phyloP scores from a whole-genome alignment of 352 stramenopile genomes.

The Pythium periplocum region DNA sequence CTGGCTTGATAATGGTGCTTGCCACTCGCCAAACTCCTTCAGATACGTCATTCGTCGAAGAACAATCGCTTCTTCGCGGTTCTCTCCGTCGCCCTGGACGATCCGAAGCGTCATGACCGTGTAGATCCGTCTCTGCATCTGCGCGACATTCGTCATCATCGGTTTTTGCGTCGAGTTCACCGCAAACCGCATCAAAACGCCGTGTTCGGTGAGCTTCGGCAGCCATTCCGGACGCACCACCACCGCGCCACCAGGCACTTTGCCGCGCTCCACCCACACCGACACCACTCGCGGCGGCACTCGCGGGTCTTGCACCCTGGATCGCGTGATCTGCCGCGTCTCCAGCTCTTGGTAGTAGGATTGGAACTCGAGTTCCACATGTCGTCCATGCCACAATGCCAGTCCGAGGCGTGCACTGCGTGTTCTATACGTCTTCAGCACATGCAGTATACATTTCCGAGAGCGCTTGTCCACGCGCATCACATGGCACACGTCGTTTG shows the following conservation, averaged over 20 bases:
- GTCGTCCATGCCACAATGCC: conserved; percentile 23
- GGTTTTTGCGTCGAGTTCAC: conserved; percentile 18
- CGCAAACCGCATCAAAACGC: conserved; percentile 10
- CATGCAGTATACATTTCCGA: conserved; percentile 6
- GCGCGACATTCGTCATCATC: conserved; percentile 60
- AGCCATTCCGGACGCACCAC: conserved; percentile 6
- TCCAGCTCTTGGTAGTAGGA: conserved; percentile 45
- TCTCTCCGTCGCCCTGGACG: background rate
- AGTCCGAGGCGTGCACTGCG: conserved; percentile 26
- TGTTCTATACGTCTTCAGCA: conserved; percentile 22
- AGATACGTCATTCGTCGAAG: conserved; percentile 45
- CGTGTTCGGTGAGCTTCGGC: conserved; percentile 15
- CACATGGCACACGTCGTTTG: conserved; percentile 17
- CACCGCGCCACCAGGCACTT: conserved; percentile 23
- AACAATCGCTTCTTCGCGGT: background rate
- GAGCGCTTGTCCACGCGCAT: conserved; percentile 22
- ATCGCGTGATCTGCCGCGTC: conserved; percentile 39
- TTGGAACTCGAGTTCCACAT: conserved; percentile 37
- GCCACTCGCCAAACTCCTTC: conserved; percentile 59
- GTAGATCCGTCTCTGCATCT: conserved; percentile 47
- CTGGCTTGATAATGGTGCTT: conserved; percentile 16
- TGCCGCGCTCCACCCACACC: conserved; percentile 46
- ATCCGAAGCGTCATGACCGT: conserved; percentile 46
- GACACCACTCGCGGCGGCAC: conserved; percentile 50
- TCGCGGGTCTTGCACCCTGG: conserved; percentile 30